These are phyloP conservation scores for Geum urbanum DNA, from an alignment of 306 rosid genomes.

Conservation along the genomic window DNA sequence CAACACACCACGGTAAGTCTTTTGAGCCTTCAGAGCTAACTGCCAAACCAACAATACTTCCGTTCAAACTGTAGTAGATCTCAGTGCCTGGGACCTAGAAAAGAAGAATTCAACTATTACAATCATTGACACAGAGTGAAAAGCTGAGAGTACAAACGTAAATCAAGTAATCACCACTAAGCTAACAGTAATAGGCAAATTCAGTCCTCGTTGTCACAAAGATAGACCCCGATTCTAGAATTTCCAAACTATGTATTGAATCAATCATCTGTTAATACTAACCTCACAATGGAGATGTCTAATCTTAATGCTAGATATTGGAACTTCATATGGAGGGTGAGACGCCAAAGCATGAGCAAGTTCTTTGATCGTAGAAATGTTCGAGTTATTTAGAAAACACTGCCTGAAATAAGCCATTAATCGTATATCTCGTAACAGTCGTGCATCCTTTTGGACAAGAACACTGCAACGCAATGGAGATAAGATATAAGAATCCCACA, in stretches of 20 bases:
- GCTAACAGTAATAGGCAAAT: neutral
- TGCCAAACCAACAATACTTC: slow-evolving; percentile 81
- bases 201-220: neutral
- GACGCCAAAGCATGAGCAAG: slow-evolving; percentile 83
- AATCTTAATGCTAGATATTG: slow-evolving; percentile 68
- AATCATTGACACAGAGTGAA: neutral
- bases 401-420: slow-evolving; percentile 86
- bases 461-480: slow-evolving; percentile 36
- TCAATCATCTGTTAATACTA: slow-evolving; percentile 25
- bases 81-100: slow-evolving; percentile 74
- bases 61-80: slow-evolving; percentile 66
- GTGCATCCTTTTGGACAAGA: slow-evolving; percentile 68
- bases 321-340: slow-evolving; percentile 84
- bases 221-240: neutral
- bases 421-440: slow-evolving; percentile 57
- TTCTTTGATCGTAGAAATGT: slow-evolving; percentile 71
- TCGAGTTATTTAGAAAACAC: slow-evolving; percentile 56
- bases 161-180: neutral
- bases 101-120: slow-evolving; percentile 17
- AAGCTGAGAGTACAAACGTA: neutral
- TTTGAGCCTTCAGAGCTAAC: slow-evolving; percentile 53
- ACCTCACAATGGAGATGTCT: slow-evolving; percentile 78
- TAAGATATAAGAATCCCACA: slow-evolving; percentile 7
- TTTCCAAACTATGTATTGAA: neutral
- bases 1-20: slow-evolving; percentile 69